Conservation (phyloP, 331 rosid genomes). For the Quercus phellos region DNA sequence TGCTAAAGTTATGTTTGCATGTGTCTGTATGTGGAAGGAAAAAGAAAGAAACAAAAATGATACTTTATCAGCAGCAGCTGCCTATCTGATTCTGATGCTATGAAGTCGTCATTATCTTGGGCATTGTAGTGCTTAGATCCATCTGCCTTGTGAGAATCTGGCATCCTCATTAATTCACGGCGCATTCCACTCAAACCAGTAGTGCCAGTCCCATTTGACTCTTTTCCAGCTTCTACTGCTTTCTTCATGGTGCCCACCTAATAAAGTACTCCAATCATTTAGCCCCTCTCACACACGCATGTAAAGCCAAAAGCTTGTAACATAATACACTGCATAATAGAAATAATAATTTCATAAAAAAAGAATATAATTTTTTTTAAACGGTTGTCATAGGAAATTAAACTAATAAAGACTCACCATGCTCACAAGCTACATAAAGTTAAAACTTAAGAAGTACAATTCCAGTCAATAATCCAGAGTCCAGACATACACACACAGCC, state of each 20-base stretch:
- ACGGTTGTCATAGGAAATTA: too few species aligned
- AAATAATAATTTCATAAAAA: neutral
- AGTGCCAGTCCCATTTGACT: slow-evolving; percentile 36
- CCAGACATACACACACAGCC: too few species aligned
- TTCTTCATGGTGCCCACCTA: slow-evolving; percentile 68
- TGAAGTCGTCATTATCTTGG: slow-evolving; percentile 62
- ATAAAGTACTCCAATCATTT: slow-evolving; percentile 17
- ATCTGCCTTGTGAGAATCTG: slow-evolving; percentile 53
- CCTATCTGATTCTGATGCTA: slow-evolving; percentile 88
- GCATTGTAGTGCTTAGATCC: slow-evolving; percentile 47
- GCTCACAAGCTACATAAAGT: too few species aligned
- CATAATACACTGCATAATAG: too few species aligned
- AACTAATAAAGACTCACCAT: too few species aligned
- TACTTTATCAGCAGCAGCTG: slow-evolving; percentile 94
- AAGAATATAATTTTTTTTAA: too few species aligned
- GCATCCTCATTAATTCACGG: slow-evolving; percentile 85
- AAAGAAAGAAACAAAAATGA: slow-evolving; percentile 13
- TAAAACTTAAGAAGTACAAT: too few species aligned
- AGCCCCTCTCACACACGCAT: neutral
- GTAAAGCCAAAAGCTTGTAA: too few species aligned
- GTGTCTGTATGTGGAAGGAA: neutral
- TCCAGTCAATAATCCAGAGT: too few species aligned
- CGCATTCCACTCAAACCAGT: slow-evolving; percentile 53
- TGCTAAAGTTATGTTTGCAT: neutral
- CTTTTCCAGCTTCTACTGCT: slow-evolving; percentile 59